Evolutionary conservation across 768 basidiomycete genomes (phyloP).

Genomic region (Leccinum fibrillosum): DNA sequence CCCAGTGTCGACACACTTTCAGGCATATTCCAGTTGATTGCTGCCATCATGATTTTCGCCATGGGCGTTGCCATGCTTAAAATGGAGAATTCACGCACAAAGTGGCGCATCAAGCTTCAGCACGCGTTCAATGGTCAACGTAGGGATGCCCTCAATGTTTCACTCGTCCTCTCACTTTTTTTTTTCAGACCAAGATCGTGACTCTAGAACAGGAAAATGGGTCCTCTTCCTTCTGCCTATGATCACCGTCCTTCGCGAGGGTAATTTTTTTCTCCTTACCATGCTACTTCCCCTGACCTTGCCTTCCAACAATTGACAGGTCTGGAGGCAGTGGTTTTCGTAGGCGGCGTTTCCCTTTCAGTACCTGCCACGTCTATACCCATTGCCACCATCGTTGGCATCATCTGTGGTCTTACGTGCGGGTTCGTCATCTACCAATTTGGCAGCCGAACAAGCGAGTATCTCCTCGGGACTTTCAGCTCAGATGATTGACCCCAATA

Average conservation of each 20-base stretch:
- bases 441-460: slow-evolving; percentile 66
- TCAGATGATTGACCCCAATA: background rate
- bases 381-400: slow-evolving; percentile 82
- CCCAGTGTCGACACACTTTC: background rate
- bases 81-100: slow-evolving; percentile 90
- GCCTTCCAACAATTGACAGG: slow-evolving; percentile 34
- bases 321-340: slow-evolving; percentile 90
- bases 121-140: slow-evolving; percentile 66
- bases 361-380: slow-evolving; percentile 83
- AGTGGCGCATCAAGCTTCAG: slow-evolving; percentile 89
- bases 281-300: background rate
- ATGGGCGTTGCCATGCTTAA: slow-evolving; percentile 96
- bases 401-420: slow-evolving; percentile 70
- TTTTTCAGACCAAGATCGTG: slow-evolving; percentile 41
- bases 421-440: slow-evolving; percentile 81
- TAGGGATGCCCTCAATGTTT: slow-evolving; percentile 25
- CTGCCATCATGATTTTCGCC: slow-evolving; percentile 79
- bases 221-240: slow-evolving; percentile 86
- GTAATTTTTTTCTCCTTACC: slow-evolving; percentile 31
- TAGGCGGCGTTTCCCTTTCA: slow-evolving; percentile 88
- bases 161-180: background rate
- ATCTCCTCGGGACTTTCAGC: background rate
- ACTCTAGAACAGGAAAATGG: slow-evolving; percentile 68
- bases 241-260: slow-evolving; percentile 92
- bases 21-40: slow-evolving; percentile 72